phyloP scores from a whole-genome alignment of 2,329 filamentous ascomycete species.

The Orbilia ellipsospora region DNA sequence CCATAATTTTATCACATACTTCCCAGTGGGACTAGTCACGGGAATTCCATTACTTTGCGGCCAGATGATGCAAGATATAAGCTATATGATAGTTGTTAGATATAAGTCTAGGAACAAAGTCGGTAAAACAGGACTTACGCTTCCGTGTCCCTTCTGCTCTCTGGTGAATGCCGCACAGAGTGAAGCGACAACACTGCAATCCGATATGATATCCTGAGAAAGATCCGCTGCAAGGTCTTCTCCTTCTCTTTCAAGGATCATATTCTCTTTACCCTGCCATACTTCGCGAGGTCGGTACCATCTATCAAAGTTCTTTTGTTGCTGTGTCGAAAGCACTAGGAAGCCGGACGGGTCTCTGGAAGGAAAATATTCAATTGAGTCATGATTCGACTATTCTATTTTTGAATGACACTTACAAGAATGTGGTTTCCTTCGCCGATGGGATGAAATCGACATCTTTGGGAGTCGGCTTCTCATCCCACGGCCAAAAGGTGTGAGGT shows the following conservation, averaged over 20 bases:
- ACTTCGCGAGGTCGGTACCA: conserved; percentile 84
- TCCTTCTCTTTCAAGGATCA: conserved; percentile 69
- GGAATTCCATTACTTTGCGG: conserved; percentile 74
- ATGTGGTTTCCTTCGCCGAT: conserved; percentile 66
- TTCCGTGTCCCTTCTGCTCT: conserved; percentile 74
- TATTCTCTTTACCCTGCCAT: conserved; percentile 62
- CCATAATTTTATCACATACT: conserved; percentile 90
- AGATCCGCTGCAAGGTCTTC: conserved; percentile 74
- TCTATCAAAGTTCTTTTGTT: conserved; percentile 79
- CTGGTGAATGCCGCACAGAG: conserved; percentile 83
- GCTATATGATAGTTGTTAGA: conserved; percentile 63
- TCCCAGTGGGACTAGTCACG: conserved; percentile 78
- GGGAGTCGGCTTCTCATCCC: conserved; percentile 73
- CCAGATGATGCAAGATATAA: conserved; percentile 78
- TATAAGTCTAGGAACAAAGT: conserved; percentile 12
- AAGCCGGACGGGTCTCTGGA: conserved; percentile 75
- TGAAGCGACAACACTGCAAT: conserved; percentile 97
- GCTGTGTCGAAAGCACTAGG: conserved; percentile 75
- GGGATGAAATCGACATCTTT: conserved; percentile 71
- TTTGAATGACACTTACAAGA: conserved; percentile 68
- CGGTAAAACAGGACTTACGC: conserved; percentile 66
- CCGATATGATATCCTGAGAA: conserved; percentile 93
- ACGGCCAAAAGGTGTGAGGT: conserved; percentile 84
- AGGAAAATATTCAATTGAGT: conserved; percentile 38
- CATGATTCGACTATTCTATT: background rate